Base-by-base conservation (phyloP, 2,329 filamentous ascomycete genomes). In the Scytalidium sp. region DNA sequence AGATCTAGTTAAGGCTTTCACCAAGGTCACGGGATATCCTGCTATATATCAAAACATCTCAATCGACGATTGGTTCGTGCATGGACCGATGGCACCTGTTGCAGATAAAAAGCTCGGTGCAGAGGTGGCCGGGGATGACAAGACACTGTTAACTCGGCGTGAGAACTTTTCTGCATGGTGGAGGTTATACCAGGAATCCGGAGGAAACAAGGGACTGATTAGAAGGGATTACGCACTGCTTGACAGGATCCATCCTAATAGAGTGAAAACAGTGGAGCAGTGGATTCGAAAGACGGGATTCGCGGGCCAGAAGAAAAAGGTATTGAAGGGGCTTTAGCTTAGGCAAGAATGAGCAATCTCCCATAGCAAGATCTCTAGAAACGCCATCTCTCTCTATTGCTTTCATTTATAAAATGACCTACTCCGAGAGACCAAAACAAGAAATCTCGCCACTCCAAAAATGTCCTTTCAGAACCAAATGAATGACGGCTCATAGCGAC, bases 241-340 rank as follows among this genome's bases (percentile, higher is more conserved):
- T 46, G 57, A 61, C 47, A 48, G 50, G 19, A 57, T 61, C 41
- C 43, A 56, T 40, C 56, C 55, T 1, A 40, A 19, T 4, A 50
- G 56, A 20, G 40, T 58, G 27, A 56, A 43, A 36, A 55, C 41
- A 22, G 20, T 52, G 3, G 52, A 48, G 44, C 45, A 55, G 22
- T 57, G 55, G 55, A 53, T 57, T 48, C 27, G 29, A 15, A 50
- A 49, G 50, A 46, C 48, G 25, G 25, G 41, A 8, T 56, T 53
- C 51, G 50, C 44, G 22, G 56, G 56, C n/a, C 39, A 53, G 45
- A 20, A 29, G n/a, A 47, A 47, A 21, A 48, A 17, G 7, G 23
- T 55, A 7, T 41, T 57, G 19, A 55, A 54, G 53, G 47, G n/a
- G n/a, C n/a, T n/a, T n/a, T n/a, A n/a, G n/a, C n/a, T n/a, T n/a